Conservation (phyloP, 2,329 filamentous ascomycete species). For the Xylogone sp. region DNA sequence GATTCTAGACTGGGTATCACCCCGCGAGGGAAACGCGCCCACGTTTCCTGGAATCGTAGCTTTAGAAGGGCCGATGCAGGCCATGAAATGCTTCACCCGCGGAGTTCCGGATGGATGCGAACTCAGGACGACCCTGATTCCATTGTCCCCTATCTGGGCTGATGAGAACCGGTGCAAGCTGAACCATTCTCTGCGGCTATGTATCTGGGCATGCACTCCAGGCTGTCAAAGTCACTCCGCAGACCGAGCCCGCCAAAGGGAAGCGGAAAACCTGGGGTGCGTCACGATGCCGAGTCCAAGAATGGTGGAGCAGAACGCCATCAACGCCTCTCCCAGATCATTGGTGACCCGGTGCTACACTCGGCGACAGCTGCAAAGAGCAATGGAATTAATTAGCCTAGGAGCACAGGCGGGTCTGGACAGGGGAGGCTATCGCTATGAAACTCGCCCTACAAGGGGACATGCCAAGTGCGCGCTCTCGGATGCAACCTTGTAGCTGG, state of each 20-base stretch:
- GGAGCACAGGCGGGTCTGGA: neutral
- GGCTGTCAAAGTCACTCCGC: neutral
- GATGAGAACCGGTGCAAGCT: too few species aligned
- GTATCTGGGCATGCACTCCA: neutral
- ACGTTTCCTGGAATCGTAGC: neutral
- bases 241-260: neutral
- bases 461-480: too few species aligned
- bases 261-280: neutral
- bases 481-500: too few species aligned
- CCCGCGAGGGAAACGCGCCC: neutral
- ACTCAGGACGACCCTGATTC: too few species aligned
- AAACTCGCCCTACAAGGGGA: too few species aligned
- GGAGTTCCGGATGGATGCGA: neutral
- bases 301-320: neutral
- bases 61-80: neutral
- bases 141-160: too few species aligned
- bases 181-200: too few species aligned
- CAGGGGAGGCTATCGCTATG: too few species aligned
- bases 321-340: neutral
- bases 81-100: neutral
- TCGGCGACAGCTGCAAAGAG: neutral
- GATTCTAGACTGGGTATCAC: too few species aligned
- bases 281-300: neutral
- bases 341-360: neutral
- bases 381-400: neutral